Evolutionary conservation across 805 yeast genomes (phyloP).

Genomic region (Hanseniaspora occidentalis): DNA sequence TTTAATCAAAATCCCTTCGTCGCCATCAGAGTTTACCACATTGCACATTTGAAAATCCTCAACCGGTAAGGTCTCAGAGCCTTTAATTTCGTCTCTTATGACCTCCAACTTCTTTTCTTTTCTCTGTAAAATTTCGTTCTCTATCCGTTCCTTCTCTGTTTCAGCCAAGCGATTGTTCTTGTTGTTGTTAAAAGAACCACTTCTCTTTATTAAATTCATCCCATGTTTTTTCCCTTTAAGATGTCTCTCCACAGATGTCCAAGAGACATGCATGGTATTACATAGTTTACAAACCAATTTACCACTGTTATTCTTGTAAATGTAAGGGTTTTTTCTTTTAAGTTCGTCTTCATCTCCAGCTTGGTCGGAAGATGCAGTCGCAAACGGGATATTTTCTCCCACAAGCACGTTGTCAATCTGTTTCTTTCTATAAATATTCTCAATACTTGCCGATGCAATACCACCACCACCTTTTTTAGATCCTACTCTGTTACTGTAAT

Average conservation of each 20-base stretch:
- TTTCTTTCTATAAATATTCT: constrained; percentile 54
- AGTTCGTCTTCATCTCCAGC: constrained; percentile 21
- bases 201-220: constrained; percentile 53
- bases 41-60: constrained; percentile 35
- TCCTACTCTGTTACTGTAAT: constrained; percentile 79
- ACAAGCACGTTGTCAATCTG: constrained; percentile 51
- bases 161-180: neutral
- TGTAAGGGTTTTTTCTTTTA: constrained; percentile 44
- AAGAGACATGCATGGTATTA: constrained; percentile 67
- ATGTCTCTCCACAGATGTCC: constrained; percentile 73
- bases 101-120: constrained; percentile 18
- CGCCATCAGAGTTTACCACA: constrained; percentile 46
- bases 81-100: constrained; percentile 12
- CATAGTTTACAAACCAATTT: constrained; percentile 76
- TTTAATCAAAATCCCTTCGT: constrained; percentile 54
- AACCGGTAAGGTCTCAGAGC: constrained; percentile 10
- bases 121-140: constrained; percentile 20
- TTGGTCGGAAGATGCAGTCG: constrained; percentile 30
- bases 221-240: constrained; percentile 78
- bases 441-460: constrained; percentile 59
- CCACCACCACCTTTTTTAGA: constrained; percentile 90
- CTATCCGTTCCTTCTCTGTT: constrained; percentile 7
- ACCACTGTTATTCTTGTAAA: constrained; percentile 74
- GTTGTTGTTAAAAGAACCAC: constrained; percentile 20
- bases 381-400: constrained; percentile 24